Base-by-base conservation (phyloP, 1,139 yeast species). In the Scheffersomyces lignicola region DNA sequence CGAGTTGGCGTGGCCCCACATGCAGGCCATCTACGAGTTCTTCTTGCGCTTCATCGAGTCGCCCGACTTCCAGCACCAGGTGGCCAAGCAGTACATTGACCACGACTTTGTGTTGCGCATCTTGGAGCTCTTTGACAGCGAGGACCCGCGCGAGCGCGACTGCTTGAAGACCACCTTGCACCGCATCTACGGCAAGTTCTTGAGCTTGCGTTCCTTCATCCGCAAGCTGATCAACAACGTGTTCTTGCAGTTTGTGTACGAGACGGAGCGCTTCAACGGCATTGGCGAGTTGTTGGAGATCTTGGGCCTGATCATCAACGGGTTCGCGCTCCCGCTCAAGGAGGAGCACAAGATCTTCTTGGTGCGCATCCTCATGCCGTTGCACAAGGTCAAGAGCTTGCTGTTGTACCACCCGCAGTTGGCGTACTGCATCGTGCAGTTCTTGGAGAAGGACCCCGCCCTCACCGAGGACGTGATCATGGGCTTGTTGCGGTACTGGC, bases 1-100 rank as follows among this genome's bases (percentile, higher is more conserved):
- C 52, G 98, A 94, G 57, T 79, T 92, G 42, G 92, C 97, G 5
- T 92, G 99, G 99, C 96, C 98, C 4, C 99, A 92, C 59, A 92
- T 94, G 97, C 95, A 88, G 62, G 78, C 90, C 29, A 95, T 90
- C 29, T 92, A 94, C 64, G 97, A 92, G 58, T 88, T 92, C 54
- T 92, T 92, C 57, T 68, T 94, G 43, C 72, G 96, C 51, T 92
- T 92, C 62, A 83, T 92, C 43, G 98, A 92, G 62, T 82, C 92
- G 45, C 95, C 96, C 4, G 97, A 90, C 62, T 92, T 94, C 58
- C 88, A 88, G 54, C 96, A 90, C 52, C 89, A 88, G 43, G 71
- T 86, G 42, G 98, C 98, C 17, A 90, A 90, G 60, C 94, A 86
- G 49, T 90, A 80, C 56, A 89, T 92, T 50, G 97, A 92, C 60